Evolutionary conservation across 2,329 filamentous ascomycete species (phyloP).

Genomic region (Exophiala lecanii-corni): DNA sequence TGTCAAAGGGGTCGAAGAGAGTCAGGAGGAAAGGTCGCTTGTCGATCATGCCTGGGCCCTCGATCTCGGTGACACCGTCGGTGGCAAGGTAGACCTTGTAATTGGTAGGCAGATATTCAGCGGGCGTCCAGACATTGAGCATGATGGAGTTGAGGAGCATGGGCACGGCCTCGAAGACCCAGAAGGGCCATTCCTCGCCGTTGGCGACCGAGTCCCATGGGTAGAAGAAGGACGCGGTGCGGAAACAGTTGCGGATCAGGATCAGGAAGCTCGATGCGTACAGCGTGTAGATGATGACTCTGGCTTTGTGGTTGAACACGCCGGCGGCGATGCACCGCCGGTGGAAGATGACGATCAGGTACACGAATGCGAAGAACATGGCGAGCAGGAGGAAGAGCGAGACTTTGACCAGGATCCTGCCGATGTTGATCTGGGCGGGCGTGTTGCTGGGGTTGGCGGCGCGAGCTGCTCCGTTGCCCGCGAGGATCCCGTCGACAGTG

Average conservation of each 20-base stretch:
- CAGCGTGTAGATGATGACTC: constrained; percentile 41
- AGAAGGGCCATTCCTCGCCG: constrained; percentile 49
- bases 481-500: constrained; percentile 44
- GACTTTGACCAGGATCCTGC: constrained; percentile 45
- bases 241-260: constrained; percentile 48
- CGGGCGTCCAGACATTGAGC: constrained; percentile 51
- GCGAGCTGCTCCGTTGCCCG: constrained; percentile 41
- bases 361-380: constrained; percentile 47
- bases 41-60: constrained; percentile 48
- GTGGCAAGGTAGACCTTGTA: constrained; percentile 48
- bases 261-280: constrained; percentile 34
- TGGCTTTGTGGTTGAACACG: constrained; percentile 43
- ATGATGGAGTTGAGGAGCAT: constrained; percentile 50
- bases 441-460: constrained; percentile 27
- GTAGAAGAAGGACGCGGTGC: constrained; percentile 48
- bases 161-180: constrained; percentile 50
- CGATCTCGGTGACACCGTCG: constrained; percentile 50
- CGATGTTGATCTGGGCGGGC: constrained; percentile 35
- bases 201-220: constrained; percentile 30
- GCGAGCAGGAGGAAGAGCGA: constrained; percentile 49
- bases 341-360: constrained; percentile 45
- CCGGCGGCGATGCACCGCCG: constrained; percentile 35
- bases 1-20: constrained; percentile 41
- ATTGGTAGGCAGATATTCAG: constrained; percentile 45
- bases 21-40: constrained; percentile 42